phyloP scores from a whole-genome alignment of 345 rosid species.

The Triadica sebifera region DNA sequence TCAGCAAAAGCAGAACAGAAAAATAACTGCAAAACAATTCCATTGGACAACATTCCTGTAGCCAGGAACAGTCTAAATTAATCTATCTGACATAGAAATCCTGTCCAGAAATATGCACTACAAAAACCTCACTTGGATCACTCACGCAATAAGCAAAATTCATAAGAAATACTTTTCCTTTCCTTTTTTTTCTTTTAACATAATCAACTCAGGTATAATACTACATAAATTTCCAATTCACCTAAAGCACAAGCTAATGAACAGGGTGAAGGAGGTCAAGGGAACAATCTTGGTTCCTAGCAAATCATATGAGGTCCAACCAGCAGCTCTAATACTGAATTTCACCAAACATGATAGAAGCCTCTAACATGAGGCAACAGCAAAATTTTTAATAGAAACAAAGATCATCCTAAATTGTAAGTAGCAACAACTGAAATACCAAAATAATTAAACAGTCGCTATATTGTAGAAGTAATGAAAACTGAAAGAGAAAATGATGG shows the following conservation, averaged over 20 bases:
- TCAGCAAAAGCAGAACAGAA: neutral
- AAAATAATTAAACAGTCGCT: neutral
- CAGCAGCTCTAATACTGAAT: neutral
- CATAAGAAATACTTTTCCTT: neutral
- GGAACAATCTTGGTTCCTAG: no score
- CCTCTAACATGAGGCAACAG: neutral
- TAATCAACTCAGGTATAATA: neutral
- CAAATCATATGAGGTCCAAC: neutral
- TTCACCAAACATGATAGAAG: neutral
- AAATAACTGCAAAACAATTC: neutral
- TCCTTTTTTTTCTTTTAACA: neutral
- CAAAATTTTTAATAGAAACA: neutral
- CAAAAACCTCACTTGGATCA: neutral
- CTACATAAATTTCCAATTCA: constrained; percentile 1
- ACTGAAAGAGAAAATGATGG: neutral
- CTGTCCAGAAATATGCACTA: neutral
- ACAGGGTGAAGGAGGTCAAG: neutral
- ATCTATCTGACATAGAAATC: neutral
- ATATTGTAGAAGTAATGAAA: no score
- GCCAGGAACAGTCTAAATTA: neutral
- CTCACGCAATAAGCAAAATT: neutral
- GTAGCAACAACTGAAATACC: neutral
- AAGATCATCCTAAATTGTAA: neutral
- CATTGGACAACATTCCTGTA: neutral
- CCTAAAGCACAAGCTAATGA: neutral